phyloP scores from a whole-genome alignment of 805 yeast species.

The Metschnikowia aberdeeniae region DNA sequence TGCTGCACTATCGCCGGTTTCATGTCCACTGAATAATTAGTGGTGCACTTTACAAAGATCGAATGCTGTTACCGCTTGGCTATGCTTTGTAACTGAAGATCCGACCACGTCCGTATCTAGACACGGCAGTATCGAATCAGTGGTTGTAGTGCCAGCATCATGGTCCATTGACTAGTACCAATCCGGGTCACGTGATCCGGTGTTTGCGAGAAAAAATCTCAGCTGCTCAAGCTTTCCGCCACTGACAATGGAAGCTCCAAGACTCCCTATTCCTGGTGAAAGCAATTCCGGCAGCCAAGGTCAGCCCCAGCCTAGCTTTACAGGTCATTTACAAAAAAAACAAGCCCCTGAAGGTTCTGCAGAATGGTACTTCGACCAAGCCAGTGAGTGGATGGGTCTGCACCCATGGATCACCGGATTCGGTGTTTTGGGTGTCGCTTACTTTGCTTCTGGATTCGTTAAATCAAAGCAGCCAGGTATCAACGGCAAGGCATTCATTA shows the following conservation, averaged over 20 bases:
- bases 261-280: constrained; percentile 56
- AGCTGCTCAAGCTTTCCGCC: constrained; percentile 13
- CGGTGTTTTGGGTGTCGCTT: constrained; percentile 63
- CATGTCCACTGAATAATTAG: too few relatives aligned
- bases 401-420: constrained; percentile 75
- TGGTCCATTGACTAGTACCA: too few relatives aligned
- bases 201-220: not conserved
- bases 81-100: too few relatives aligned
- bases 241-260: constrained; percentile 48
- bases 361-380: constrained; percentile 64
- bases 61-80: too few relatives aligned
- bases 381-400: constrained; percentile 55
- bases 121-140: not conserved
- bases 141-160: not conserved
- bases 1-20: too few relatives aligned
- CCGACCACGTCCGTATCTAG: too few relatives aligned
- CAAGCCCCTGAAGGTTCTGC: constrained; percentile 43
- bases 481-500: constrained; percentile 62
- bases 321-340: constrained; percentile 40
- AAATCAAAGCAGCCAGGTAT: constrained; percentile 66
- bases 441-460: constrained; percentile 63
- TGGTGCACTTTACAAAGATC: too few relatives aligned
- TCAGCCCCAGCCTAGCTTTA: constrained; percentile 25
- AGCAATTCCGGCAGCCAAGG: constrained; percentile 14
- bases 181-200: not conserved